Evolutionary conservation across 345 rosid genomes (phyloP).

Genomic region (Salix purpurea): DNA sequence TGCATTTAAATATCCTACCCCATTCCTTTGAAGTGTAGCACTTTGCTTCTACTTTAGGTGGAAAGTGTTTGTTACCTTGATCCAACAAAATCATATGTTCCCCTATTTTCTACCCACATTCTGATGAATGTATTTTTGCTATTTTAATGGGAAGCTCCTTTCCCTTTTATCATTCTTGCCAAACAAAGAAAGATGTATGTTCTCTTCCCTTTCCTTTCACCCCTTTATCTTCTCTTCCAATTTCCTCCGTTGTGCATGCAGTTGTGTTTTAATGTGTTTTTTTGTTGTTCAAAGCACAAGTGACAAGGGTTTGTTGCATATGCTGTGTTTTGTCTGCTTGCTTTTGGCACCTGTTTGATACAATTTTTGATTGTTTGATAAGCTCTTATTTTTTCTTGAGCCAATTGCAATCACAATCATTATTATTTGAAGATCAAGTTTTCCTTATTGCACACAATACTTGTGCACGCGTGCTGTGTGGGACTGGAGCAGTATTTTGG

Average conservation of each 20-base stretch:
- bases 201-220: not conserved
- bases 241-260: not conserved
- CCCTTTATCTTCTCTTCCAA: not conserved
- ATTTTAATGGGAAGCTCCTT: not conserved
- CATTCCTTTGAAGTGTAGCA: not conserved
- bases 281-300: not conserved
- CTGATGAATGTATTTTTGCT: not conserved
- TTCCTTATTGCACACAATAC: not conserved
- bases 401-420: not conserved
- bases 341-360: not conserved
- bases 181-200: not conserved
- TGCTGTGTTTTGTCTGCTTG: not conserved
- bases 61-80: not conserved
- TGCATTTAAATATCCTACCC: not conserved
- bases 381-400: not conserved
- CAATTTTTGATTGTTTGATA: not conserved
- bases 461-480: no score
- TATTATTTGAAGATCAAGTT: not conserved
- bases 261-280: not conserved
- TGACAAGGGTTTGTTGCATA: not conserved
- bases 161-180: not conserved
- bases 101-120: not conserved
- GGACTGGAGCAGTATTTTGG: not conserved
- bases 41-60: not conserved
- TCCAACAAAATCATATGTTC: not conserved